These are phyloP conservation scores for Penicillium glabrum DNA, from an alignment of 2,329 filamentous ascomycete species.

Conservation along the genomic window DNA sequence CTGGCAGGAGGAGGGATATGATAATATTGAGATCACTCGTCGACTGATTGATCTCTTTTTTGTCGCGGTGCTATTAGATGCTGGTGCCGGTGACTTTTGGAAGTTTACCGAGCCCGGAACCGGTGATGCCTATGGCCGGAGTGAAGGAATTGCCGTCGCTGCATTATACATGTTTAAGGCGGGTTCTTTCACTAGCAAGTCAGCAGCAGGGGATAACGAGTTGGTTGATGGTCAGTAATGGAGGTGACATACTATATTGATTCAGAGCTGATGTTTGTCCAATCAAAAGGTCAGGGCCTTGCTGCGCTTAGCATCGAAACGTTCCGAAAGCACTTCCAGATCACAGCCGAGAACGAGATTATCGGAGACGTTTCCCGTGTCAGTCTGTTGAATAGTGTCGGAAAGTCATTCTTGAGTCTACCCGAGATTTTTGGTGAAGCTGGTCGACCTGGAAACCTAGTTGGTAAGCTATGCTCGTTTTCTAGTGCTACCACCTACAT, in stretches of 20 bases:
- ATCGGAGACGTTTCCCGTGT: constrained; percentile 48
- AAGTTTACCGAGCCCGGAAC: constrained; percentile 43
- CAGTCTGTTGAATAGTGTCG: constrained; percentile 44
- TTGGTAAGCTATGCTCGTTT: constrained; percentile 39
- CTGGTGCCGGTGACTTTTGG: constrained; percentile 55
- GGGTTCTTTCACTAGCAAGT: constrained; percentile 37
- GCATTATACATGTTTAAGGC: constrained; percentile 52
- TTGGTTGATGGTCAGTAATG: constrained; percentile 39
- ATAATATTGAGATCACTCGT: constrained; percentile 51
- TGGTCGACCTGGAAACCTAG: constrained; percentile 50
- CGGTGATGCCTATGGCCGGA: constrained; percentile 37
- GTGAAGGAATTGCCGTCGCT: constrained; percentile 55
- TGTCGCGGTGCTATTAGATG: constrained; percentile 60
- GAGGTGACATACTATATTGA: not conserved
- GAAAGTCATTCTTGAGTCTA: constrained; percentile 40
- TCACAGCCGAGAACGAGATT: constrained; percentile 47
- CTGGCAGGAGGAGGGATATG: constrained; percentile 46
- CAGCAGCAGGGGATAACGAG: constrained; percentile 12
- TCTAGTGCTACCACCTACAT: not conserved
- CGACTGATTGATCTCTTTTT: constrained; percentile 63
- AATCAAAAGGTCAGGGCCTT: not conserved
- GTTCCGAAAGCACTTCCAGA: constrained; percentile 41
- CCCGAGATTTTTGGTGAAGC: constrained; percentile 43
- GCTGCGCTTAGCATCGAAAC: constrained; percentile 1
- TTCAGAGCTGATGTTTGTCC: not conserved